A percentile compares a stretch with the other conserved stretches of the same genome.
Evolutionary conservation across 2,329 filamentous ascomycete species (phyloP).

Genomic region (Ascosphaera apis): DNA sequence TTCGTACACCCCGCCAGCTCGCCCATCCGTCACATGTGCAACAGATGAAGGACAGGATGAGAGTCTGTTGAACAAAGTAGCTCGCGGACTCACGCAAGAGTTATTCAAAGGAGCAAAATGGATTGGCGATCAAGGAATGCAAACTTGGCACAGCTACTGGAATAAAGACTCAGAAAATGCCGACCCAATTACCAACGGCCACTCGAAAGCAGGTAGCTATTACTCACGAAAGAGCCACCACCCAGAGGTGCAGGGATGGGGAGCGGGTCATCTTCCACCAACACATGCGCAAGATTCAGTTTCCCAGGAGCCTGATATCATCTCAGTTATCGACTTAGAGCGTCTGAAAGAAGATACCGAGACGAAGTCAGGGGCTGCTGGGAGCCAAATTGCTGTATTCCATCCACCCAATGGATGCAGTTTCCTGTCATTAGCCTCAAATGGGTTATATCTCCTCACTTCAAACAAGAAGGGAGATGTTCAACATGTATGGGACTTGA

Average conservation of each 20-base stretch:
- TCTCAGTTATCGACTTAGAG: conserved; percentile 24
- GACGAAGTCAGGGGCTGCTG: conserved; percentile 1
- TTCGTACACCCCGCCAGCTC: conserved; percentile 18
- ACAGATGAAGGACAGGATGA: conserved; percentile 25
- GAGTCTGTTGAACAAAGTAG: conserved; percentile 24
- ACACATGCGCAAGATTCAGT: conserved; percentile 19
- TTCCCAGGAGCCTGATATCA: conserved; percentile 19
- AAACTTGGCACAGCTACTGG: conserved; percentile 29
- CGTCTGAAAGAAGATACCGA: conserved; percentile 12
- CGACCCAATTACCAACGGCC: conserved; percentile 5
- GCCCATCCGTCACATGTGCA: conserved; percentile 20
- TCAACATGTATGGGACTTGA: conserved; percentile 27
- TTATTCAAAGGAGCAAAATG: conserved; percentile 24
- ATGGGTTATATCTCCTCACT: conserved; percentile 23
- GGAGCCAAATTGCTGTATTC: conserved; percentile 19
- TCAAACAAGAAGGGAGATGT: conserved; percentile 26
- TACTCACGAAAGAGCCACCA: too few relatives aligned
- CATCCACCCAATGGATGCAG: conserved; percentile 26
- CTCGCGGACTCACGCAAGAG: conserved; percentile 26
- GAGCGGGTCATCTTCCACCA: conserved; percentile 20
- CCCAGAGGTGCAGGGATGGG: conserved; percentile 11
- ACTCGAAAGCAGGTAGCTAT: neutral
- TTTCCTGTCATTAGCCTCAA: conserved; percentile 25
- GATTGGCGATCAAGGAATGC: conserved; percentile 26
- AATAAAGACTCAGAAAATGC: conserved; percentile 18